Percentiles rank a stretch among this genome's conserved stretches.
These are phyloP conservation scores for Russula emetica DNA, from an alignment of 768 basidiomycete species.

Conservation along the genomic window DNA sequence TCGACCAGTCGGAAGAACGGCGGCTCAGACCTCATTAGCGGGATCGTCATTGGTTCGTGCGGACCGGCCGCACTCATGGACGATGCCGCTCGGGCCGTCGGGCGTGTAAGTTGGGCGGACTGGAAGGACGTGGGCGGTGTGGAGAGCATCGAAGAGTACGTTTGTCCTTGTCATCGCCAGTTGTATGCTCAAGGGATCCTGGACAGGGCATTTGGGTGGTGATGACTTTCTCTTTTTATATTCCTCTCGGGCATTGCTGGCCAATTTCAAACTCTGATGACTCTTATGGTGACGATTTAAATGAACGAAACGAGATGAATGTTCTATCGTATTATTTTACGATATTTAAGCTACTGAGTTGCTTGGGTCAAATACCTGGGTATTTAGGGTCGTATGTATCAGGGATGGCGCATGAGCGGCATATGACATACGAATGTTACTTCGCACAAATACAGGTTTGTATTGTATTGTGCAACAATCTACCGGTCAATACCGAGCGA, in stretches of 20 bases:
- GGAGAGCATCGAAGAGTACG: conserved; percentile 28
- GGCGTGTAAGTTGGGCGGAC: conserved; percentile 32
- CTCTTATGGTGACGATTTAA: not conserved
- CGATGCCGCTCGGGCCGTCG: conserved; percentile 37
- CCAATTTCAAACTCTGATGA: not conserved
- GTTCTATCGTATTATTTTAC: conserved; percentile 7
- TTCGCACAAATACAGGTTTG: not conserved
- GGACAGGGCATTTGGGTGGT: conserved; percentile 18
- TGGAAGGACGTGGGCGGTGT: conserved; percentile 31
- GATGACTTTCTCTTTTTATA: not conserved
- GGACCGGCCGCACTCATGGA: conserved; percentile 41
- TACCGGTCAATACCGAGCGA: not conserved
- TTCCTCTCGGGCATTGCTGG: not conserved
- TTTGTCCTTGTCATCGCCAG: not conserved
- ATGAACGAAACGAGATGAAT: not conserved
- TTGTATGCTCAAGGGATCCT: not conserved
- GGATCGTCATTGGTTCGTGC: conserved; percentile 43
- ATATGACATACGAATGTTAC: not conserved
- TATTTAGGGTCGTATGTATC: not conserved
- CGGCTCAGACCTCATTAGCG: conserved; percentile 26
- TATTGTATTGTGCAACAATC: not conserved
- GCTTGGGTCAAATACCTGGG: not conserved
- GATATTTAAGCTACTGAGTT: not conserved
- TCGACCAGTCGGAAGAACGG: conserved; percentile 16
- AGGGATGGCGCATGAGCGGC: not conserved